phyloP scores from a whole-genome alignment of 805 yeast genomes.

The Priceomyces carsonii region DNA sequence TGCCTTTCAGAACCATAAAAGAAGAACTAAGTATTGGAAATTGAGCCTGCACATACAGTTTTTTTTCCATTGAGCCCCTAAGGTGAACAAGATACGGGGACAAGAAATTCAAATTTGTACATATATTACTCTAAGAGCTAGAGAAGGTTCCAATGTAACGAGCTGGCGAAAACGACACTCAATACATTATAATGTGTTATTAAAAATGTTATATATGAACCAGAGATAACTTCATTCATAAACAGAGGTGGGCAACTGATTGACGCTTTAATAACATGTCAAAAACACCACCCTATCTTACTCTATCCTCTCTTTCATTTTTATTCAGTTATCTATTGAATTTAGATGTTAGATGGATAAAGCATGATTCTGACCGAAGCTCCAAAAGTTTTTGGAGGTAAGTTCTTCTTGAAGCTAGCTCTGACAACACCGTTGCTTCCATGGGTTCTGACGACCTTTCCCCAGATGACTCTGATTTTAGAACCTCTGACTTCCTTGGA shows the following conservation, averaged over 20 bases:
- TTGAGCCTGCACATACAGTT: too few species aligned
- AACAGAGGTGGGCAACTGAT: constrained; percentile 1
- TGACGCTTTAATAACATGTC: too few species aligned
- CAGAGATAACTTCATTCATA: constrained; percentile 6
- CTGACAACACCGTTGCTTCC: constrained; percentile 98
- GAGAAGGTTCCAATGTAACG: constrained; percentile 2
- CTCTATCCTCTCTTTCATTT: constrained; percentile 6
- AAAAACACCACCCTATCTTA: constrained; percentile 3
- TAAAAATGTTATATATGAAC: constrained; percentile 6
- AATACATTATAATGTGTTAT: constrained; percentile 6
- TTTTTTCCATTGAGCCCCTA: too few species aligned
- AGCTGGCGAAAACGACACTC: constrained; percentile 2
- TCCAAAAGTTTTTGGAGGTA: constrained; percentile 99
- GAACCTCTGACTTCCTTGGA: constrained; percentile 97
- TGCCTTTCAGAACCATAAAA: too few species aligned
- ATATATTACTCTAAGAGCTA: constrained; percentile 5
- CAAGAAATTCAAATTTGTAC: background rate
- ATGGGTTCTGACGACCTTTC: constrained; percentile 98
- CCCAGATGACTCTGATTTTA: constrained; percentile 99
- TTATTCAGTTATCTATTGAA: constrained; percentile 12
- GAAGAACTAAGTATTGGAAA: too few species aligned
- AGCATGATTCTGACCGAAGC: constrained; percentile 99
- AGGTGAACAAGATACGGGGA: too few species aligned
- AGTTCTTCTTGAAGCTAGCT: constrained; percentile 98
- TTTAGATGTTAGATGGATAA: constrained; percentile 99